These are phyloP conservation scores for Pistacia integerrima DNA, from an alignment of 345 rosid species.

Conservation along the genomic window DNA sequence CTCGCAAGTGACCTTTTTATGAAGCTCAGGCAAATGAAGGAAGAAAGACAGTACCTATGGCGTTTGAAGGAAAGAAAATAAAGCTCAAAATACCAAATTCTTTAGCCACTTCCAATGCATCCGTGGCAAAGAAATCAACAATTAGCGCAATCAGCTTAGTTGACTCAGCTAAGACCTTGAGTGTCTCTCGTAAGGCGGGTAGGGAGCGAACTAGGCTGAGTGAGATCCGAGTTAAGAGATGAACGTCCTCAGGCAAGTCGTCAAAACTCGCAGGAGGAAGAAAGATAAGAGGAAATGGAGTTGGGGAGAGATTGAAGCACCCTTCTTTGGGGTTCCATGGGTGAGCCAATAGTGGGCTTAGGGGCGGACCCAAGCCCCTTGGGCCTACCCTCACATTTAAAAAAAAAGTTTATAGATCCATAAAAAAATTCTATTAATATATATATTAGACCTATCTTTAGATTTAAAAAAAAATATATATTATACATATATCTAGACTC, in stretches of 20 bases:
- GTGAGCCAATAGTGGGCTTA: conserved; percentile 10
- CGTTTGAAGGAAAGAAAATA: conserved; percentile 23
- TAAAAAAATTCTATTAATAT: no score
- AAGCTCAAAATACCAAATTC: conserved; percentile 19
- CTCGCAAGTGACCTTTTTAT: conserved; percentile 26
- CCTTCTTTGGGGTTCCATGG: conserved; percentile 19
- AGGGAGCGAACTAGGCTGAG: conserved; percentile 22
- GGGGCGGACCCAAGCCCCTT: no score
- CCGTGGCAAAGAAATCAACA: conserved; percentile 29
- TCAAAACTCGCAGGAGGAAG: conserved; percentile 28
- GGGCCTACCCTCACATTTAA: conserved; percentile 14
- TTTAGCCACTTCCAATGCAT: conserved; percentile 19
- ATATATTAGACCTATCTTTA: no score
- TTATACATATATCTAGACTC: no score
- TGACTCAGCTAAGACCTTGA: conserved; percentile 7
- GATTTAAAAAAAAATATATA: no score
- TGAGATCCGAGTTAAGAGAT: conserved; percentile 18
- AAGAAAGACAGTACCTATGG: conserved; percentile 21
- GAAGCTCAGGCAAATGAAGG: conserved; percentile 26
- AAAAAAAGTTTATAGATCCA: no score
- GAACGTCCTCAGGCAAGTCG: conserved; percentile 24
- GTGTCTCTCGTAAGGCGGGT: conserved; percentile 3
- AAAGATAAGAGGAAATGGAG: conserved; percentile 14
- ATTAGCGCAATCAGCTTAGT: conserved; percentile 21
- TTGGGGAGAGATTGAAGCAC: conserved; percentile 17